Percentiles rank a stretch among this genome's conserved stretches.
Conservation (phyloP, 2,329 filamentous ascomycete genomes). For the Ophiostoma perfectum region DNA sequence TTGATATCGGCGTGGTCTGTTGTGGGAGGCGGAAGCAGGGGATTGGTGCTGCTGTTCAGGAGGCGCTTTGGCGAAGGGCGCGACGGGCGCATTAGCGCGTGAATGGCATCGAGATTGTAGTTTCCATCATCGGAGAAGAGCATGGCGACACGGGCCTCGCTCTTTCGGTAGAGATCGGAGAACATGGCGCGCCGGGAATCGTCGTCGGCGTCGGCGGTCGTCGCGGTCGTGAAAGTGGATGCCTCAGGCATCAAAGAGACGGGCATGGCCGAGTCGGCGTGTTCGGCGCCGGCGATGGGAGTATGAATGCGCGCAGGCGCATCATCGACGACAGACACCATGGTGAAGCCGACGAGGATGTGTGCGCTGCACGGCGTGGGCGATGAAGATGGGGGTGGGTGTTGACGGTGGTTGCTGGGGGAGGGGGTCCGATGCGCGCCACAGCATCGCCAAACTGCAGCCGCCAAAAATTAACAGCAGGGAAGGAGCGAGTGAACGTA, state of each 20-base stretch:
- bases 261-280: conserved; percentile 39
- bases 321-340: conserved; percentile 59
- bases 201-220: conserved; percentile 51
- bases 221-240: conserved; percentile 32
- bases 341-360: conserved; percentile 36
- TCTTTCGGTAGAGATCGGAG: conserved; percentile 68
- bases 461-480: conserved; percentile 20
- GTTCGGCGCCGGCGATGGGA: conserved; percentile 38
- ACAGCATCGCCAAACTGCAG: conserved; percentile 22
- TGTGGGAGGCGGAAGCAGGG: conserved; percentile 48
- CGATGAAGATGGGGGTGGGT: background rate
- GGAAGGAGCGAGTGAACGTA: conserved; percentile 26
- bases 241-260: conserved; percentile 51
- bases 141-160: conserved; percentile 68
- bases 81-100: conserved; percentile 44
- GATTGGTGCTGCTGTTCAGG: conserved; percentile 33
- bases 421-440: conserved; percentile 11
- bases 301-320: conserved; percentile 47
- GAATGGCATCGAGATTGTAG: conserved; percentile 49
- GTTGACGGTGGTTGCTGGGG: conserved; percentile 8
- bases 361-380: background rate
- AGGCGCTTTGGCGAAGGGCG: conserved; percentile 23
- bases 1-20: conserved; percentile 55
- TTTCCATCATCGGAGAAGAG: conserved; percentile 61
- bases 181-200: conserved; percentile 70